phyloP scores from a whole-genome alignment of 2,329 filamentous ascomycete genomes.

The Talaromyces verruculosus region DNA sequence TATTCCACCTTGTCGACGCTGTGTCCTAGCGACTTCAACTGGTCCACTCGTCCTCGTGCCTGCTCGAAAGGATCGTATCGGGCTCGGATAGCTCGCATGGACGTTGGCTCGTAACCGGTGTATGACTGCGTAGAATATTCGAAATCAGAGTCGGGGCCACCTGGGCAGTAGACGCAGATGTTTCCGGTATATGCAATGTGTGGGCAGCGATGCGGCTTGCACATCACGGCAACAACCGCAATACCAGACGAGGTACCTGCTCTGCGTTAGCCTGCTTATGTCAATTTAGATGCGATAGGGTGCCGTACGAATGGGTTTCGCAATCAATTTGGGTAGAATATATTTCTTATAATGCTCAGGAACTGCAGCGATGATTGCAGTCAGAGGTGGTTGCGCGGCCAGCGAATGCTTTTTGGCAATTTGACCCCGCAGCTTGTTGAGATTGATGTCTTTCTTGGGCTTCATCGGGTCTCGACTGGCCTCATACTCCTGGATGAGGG shows the following conservation, averaged over 20 bases:
- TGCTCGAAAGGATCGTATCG: conserved; percentile 98
- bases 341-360: conserved; percentile 99
- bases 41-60: conserved; percentile 90
- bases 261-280: background rate
- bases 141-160: conserved; percentile 96
- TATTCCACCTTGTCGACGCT: conserved; percentile 99
- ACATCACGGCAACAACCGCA: conserved; percentile 98
- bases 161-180: conserved; percentile 98
- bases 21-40: conserved; percentile 92
- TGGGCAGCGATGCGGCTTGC: conserved; percentile 95
- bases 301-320: conserved; percentile 81
- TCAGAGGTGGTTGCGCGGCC: conserved; percentile 82
- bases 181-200: conserved; percentile 99
- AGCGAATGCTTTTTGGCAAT: conserved; percentile 91
- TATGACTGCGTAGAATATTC: conserved; percentile 99
- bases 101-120: conserved; percentile 96
- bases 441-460: conserved; percentile 81
- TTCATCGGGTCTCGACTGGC: conserved; percentile 70
- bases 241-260: conserved; percentile 93
- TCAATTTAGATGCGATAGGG: too few relatives aligned
- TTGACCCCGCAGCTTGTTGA: conserved; percentile 83
- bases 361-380: conserved; percentile 94
- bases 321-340: conserved; percentile 91
- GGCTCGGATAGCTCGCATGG: conserved; percentile 95
- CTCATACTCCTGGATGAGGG: conserved; percentile 92